Evolutionary conservation across 352 stramenopile species (phyloP).

Genomic region (Globisporangium spinosum): DNA sequence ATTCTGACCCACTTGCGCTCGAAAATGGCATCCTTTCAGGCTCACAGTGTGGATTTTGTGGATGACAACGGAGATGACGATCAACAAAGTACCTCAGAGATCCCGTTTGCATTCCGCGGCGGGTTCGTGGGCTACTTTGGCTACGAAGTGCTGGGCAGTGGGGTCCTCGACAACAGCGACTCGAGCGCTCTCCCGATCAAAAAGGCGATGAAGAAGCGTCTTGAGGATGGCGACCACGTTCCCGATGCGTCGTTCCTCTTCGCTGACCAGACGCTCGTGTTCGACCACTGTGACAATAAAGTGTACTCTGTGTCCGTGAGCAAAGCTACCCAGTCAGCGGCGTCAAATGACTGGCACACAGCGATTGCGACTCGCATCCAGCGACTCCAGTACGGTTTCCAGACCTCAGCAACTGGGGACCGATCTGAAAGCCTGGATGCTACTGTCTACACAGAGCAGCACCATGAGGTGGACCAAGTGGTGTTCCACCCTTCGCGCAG

Average conservation of each 20-base stretch:
- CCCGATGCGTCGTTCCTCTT: constrained; percentile 91
- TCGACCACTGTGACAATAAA: constrained; percentile 72
- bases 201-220: constrained; percentile 25
- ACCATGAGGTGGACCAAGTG: constrained; percentile 17
- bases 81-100: not conserved
- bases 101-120: constrained; percentile 78
- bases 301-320: constrained; percentile 77
- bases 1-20: constrained; percentile 44
- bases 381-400: constrained; percentile 13
- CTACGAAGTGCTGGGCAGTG: constrained; percentile 72
- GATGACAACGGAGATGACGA: constrained; percentile 7
- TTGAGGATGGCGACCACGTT: constrained; percentile 30
- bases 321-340: constrained; percentile 17
- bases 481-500: constrained; percentile 59
- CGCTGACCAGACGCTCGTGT: constrained; percentile 84
- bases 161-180: constrained; percentile 18
- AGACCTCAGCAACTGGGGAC: not conserved
- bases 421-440: not conserved
- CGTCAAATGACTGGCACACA: constrained; percentile 18
- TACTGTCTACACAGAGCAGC: not conserved
- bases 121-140: constrained; percentile 89
- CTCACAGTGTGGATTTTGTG: constrained; percentile 30
- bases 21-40: constrained; percentile 30
- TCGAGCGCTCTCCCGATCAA: constrained; percentile 23
- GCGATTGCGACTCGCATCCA: constrained; percentile 3